phyloP scores from a whole-genome alignment of 805 yeast genomes.

The Saccharomycopsis fermentans region DNA sequence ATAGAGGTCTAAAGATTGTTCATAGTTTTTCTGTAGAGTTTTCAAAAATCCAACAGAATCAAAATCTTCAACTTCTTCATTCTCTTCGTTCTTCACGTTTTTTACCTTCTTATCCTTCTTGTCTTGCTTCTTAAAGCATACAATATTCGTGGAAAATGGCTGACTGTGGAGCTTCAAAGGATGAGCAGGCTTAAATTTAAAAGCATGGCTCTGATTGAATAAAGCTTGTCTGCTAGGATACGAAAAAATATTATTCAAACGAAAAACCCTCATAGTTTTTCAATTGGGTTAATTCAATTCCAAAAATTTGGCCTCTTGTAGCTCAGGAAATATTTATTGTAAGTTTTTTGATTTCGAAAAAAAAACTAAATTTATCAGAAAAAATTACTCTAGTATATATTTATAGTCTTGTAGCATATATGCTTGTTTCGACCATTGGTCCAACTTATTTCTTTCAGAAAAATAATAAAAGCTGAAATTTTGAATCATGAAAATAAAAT shows the following conservation, averaged over 20 bases:
- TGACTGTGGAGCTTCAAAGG: background rate
- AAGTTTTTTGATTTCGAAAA: no score
- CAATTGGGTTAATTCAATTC: background rate
- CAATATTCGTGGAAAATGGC: background rate
- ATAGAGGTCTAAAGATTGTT: conserved; percentile 40
- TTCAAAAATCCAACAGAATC: conserved; percentile 20
- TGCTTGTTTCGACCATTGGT: no score
- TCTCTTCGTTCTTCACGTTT: background rate
- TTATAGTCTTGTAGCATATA: no score
- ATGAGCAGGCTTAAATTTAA: background rate
- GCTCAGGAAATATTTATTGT: no score
- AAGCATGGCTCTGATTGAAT: background rate
- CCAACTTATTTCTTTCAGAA: no score
- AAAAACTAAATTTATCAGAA: no score
- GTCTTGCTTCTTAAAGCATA: background rate
- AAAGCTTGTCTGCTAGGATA: background rate
- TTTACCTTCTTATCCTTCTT: background rate
- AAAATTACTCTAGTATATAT: no score
- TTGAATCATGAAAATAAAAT: no score
- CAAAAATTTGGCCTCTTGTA: no score
- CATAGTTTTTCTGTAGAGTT: conserved; percentile 35
- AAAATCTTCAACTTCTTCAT: conserved; percentile 10
- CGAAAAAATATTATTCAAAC: background rate
- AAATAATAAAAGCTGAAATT: no score
- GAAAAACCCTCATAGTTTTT: background rate